A percentile compares a stretch with the other conserved stretches of the same genome.
Evolutionary conservation across 2,329 filamentous ascomycete species (phyloP).

Genomic region (Phyllosticta capitalensis): DNA sequence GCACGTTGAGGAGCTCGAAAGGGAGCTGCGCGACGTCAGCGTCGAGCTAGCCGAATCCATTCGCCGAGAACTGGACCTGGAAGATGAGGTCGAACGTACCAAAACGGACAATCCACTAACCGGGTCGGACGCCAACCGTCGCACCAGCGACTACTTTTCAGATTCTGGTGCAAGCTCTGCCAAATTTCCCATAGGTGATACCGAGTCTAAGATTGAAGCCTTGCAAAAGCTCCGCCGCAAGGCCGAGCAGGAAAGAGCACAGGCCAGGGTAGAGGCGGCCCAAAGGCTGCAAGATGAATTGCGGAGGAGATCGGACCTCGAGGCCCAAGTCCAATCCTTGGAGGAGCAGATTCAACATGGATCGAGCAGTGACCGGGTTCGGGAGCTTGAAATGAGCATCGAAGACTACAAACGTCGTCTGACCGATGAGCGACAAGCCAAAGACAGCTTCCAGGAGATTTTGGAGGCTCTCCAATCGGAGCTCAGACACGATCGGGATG

Average conservation of each 20-base stretch:
- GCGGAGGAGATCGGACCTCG: slow-evolving; percentile 61
- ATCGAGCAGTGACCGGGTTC: slow-evolving; percentile 35
- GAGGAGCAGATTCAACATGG: slow-evolving; percentile 61
- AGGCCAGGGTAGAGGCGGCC: slow-evolving; percentile 73
- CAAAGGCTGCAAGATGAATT: slow-evolving; percentile 84
- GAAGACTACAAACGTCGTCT: slow-evolving; percentile 77
- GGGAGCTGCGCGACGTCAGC: slow-evolving; percentile 88
- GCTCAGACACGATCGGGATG: slow-evolving; percentile 70
- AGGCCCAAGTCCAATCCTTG: slow-evolving; percentile 73
- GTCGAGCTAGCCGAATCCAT: slow-evolving; percentile 88
- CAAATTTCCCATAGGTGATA: slow-evolving; percentile 58
- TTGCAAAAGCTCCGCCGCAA: slow-evolving; percentile 73
- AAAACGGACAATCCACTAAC: slow-evolving; percentile 62
- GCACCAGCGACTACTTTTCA: slow-evolving; percentile 96
- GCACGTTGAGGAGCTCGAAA: slow-evolving; percentile 81
- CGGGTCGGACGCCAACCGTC: slow-evolving; percentile 51
- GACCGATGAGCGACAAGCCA: slow-evolving; percentile 74
- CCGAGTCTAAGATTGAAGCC: slow-evolving; percentile 53
- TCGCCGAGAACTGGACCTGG: slow-evolving; percentile 87
- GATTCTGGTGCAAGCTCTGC: slow-evolving; percentile 86
- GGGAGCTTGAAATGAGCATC: slow-evolving; percentile 52
- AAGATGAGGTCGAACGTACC: slow-evolving; percentile 82
- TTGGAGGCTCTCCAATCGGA: slow-evolving; percentile 75
- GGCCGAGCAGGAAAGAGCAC: slow-evolving; percentile 84
- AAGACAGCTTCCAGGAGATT: slow-evolving; percentile 89